Evolutionary conservation across 2,329 filamentous ascomycete species (phyloP), one percentile per base, ranked within the genome.

Genomic region (Cadophora malorum): DNA sequence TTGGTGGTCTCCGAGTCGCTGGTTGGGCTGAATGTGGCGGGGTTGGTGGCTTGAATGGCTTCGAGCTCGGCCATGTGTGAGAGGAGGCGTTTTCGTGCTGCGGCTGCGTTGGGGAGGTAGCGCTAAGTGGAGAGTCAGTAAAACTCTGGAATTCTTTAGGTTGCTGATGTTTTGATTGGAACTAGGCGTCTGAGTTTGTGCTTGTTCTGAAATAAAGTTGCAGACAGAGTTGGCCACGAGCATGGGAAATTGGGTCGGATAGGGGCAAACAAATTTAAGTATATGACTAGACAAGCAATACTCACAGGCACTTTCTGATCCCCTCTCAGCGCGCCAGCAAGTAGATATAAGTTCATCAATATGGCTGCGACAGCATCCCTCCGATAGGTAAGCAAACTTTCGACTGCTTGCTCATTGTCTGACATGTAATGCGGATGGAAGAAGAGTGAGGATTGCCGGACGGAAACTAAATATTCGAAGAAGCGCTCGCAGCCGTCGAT

Each of bases 351-450:
- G 71, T 88, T 88, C 68, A 84, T 85, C 4, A 89, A 76, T 23
- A 88, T 83, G 1, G 84, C 80, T 4, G 86, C 86, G 2, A 88
- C 85, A 10, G 86, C 84, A 73, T 88, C 86, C 53, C 86, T 80
- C 12, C 86, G 81, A 67, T 82, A 83, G 5, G 80, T 78, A 9
- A 88, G 79, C 3, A 88, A 79, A 23, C 80, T 80, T 66, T 82
- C 81, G 0, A 82, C 81, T 12, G 83, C 83, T n/a, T 82, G 78
- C 10, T 83, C 79, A 69, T 84, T 82, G 67, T 84, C 83, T 60
- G 83, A 79, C 64, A 85, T 80, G 70, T 83, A 84, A 41, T 81
- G 81, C 1, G 85, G 83, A 66, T 86, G 83, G 74, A 88, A 88
- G 73, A 86, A 86, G 19, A 88, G 76, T 1, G 84, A 85, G 2